A percentile compares a stretch with the other conserved stretches of the same genome.
These are phyloP conservation scores for Vanilla planifolia DNA, from an alignment of 106 monocot species.

Conservation along the genomic window DNA sequence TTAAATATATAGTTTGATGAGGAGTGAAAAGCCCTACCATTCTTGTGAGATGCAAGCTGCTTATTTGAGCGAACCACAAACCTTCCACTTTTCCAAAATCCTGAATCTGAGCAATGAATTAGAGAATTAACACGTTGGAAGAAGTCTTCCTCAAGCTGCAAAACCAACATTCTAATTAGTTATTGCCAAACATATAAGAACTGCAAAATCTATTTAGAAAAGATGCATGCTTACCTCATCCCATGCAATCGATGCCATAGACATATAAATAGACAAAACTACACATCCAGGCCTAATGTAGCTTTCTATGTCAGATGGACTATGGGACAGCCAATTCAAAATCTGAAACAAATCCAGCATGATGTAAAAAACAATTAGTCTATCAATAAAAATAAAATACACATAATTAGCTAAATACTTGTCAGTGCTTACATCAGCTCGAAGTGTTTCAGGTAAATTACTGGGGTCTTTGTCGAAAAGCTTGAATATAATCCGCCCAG, in stretches of 20 bases:
- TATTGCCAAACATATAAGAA: not conserved
- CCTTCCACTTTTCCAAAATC: constrained; percentile 88
- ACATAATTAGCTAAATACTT: not conserved
- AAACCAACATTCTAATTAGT: not conserved
- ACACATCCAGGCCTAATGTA: constrained; percentile 98
- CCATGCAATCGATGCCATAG: constrained; percentile 72
- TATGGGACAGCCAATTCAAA: constrained; percentile 81
- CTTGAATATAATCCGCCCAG: constrained; percentile 82
- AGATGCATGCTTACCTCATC: constrained; percentile 40
- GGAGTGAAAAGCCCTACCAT: constrained; percentile 46
- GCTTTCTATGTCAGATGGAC: constrained; percentile 94
- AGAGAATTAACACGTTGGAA: constrained; percentile 47
- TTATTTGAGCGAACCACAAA: constrained; percentile 67
- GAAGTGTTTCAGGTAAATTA: constrained; percentile 58
- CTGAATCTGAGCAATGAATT: constrained; percentile 49
- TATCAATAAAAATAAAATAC: not conserved
- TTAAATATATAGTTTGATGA: not conserved
- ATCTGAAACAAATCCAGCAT: constrained; percentile 42
- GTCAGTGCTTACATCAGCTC: constrained; percentile 41
- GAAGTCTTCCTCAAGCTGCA: constrained; percentile 81
- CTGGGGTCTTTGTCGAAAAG: constrained; percentile 94
- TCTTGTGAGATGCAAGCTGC: constrained; percentile 76
- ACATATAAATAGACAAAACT: constrained; percentile 77
- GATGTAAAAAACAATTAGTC: not conserved
- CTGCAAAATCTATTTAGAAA: not conserved